Evolutionary conservation across 1,284 basidiomycete species (phyloP), one percentile per base, ranked within the genome.

Genomic region (Heterobasidion occidentale): DNA sequence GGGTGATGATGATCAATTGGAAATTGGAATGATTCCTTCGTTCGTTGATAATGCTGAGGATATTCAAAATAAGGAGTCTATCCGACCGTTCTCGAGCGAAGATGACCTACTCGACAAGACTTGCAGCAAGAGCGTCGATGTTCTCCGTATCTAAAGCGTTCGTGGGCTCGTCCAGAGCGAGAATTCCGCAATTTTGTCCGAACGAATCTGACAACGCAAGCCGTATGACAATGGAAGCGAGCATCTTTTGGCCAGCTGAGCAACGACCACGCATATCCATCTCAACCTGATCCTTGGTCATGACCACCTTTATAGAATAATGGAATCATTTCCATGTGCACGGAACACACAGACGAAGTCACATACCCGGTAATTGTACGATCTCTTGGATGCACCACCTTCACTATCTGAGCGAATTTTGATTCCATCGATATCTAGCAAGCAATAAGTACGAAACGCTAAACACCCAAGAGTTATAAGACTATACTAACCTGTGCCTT

Each of bases 201-300:
- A 99, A 99, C 3, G 93, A 96, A 70, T 99, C 97, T 9, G 96
- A 96, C 27, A 99, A 79, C 0, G 96, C 97, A n/a, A 99, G 82
- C 1, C 97, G 85, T 65, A 99, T 99, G 68, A 99, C 94, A 70
- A 99, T 98, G n/a, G 93, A 97, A 34, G 97, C 97, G 57, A 99
- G 76, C 78, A 98, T 98, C 74, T 99, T 99, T 71, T 99, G 97
- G 0, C 97, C 97, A 0, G 97, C 97, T 19, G 92, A 95, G 71
- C 97, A 99, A 59, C 97, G 86, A 34, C 97, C 97, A 58, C 96
- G 88, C 96, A 99, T 99, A 70, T 99, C 96, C 87, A 99, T 95
- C 72, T 99, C 96, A 2, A 98, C 94, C 65, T 94, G 89, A 68
- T 98, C 95, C 75, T 98, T 99, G 59, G 90, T 91, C 96, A 99